phyloP scores from a whole-genome alignment of 331 rosid species.

The Stylosanthes scabra region DNA sequence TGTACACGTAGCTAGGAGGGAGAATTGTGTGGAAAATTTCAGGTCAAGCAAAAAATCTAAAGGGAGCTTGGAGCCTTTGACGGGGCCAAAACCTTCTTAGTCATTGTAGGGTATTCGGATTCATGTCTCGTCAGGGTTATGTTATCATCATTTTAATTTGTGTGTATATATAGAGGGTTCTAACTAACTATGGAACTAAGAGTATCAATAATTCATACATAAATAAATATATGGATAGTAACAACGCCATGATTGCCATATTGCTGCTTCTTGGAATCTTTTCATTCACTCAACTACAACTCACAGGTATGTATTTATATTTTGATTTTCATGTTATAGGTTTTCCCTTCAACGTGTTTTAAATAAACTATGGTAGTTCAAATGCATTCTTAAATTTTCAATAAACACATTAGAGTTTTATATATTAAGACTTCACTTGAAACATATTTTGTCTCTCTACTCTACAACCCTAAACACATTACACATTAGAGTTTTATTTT shows the following conservation, averaged over 20 bases:
- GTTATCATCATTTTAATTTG: no score
- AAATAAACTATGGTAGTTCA: no score
- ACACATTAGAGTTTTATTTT: no score
- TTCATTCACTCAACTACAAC: background rate
- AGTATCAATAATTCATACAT: background rate
- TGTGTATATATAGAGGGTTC: conserved; percentile 10
- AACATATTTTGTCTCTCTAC: no score
- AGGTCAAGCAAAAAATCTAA: background rate
- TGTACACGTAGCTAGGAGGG: background rate
- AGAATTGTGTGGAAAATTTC: background rate
- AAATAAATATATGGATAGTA: background rate
- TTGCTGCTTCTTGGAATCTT: conserved; percentile 41
- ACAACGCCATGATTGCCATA: conserved; percentile 26
- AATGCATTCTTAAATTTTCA: no score
- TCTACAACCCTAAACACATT: no score
- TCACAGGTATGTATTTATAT: conserved; percentile 16
- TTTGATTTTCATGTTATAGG: background rate
- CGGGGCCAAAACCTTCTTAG: conserved; percentile 21
- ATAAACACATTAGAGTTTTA: no score
- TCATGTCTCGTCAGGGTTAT: background rate
- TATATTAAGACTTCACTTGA: no score
- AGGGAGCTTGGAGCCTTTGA: conserved; percentile 36
- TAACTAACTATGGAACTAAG: background rate
- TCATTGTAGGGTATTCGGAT: background rate
- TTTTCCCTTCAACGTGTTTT: no score